Evolutionary conservation across 2,329 filamentous ascomycete genomes (phyloP).

Genomic region (Alternaria sp.): DNA sequence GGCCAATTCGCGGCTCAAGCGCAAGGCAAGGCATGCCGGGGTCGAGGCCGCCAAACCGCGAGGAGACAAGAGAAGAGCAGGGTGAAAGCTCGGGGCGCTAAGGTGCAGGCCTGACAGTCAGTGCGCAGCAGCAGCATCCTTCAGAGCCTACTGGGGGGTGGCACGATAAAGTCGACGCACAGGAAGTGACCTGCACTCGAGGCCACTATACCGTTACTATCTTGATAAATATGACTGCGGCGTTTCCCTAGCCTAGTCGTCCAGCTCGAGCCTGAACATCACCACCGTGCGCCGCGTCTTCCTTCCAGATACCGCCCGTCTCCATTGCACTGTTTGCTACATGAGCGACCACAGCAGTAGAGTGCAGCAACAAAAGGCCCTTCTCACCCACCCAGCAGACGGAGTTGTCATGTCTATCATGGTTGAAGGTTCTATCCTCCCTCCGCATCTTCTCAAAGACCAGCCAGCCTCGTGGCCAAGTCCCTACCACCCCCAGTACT

Average conservation of each 20-base stretch:
- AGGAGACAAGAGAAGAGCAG: slow-evolving; percentile 27
- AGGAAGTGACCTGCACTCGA: slow-evolving; percentile 34
- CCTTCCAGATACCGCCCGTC: slow-evolving; percentile 19
- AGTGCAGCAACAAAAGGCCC: slow-evolving; percentile 28
- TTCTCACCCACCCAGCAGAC: slow-evolving; percentile 18
- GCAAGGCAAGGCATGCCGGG: slow-evolving; percentile 33
- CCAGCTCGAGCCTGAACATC: slow-evolving; percentile 21
- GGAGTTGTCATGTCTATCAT: slow-evolving; percentile 45
- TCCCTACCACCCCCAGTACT: slow-evolving; percentile 38
- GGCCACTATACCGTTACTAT: slow-evolving; percentile 27
- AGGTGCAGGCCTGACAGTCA: slow-evolving; percentile 34
- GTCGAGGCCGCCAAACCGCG: slow-evolving; percentile 30
- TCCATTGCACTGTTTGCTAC: slow-evolving; percentile 21
- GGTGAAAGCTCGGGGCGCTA: slow-evolving; percentile 42
- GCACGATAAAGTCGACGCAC: slow-evolving; percentile 47
- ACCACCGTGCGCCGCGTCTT: slow-evolving; percentile 18
- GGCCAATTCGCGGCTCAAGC: slow-evolving; percentile 47
- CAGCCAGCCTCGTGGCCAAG: slow-evolving; percentile 41
- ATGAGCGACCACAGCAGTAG: slow-evolving; percentile 21
- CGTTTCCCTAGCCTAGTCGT: slow-evolving; percentile 28
- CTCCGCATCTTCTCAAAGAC: slow-evolving; percentile 44
- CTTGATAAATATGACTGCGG: slow-evolving; percentile 38
- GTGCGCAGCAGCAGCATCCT: slow-evolving; percentile 36
- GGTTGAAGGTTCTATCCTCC: slow-evolving; percentile 48
- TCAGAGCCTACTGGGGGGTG: slow-evolving; percentile 36